A percentile compares a stretch with the other conserved stretches of the same genome.
These are phyloP conservation scores for Chlorociboria aeruginascens DNA, from an alignment of 495 filamentous ascomycete genomes.

Conservation along the genomic window DNA sequence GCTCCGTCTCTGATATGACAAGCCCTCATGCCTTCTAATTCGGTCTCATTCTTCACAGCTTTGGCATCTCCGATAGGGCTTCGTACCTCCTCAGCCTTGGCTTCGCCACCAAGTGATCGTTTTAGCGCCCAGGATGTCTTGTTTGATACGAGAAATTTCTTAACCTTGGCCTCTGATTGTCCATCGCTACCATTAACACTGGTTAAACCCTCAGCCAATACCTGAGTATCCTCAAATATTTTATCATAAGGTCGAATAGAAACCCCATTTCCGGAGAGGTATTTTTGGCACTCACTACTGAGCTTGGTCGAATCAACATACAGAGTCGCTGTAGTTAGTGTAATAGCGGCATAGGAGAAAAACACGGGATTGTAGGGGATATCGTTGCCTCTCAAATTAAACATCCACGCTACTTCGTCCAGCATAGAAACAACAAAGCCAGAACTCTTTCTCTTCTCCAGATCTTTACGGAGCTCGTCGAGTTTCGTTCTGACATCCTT, in stretches of 20 bases:
- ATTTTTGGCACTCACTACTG: conserved; percentile 49
- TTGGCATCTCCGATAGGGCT: conserved; percentile 91
- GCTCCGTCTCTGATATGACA: conserved; percentile 95
- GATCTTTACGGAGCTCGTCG: conserved; percentile 73
- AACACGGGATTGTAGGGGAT: conserved; percentile 99
- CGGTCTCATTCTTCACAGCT: conserved; percentile 90
- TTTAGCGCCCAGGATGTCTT: conserved; percentile 91
- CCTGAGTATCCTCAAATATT: conserved; percentile 67
- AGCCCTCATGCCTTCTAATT: conserved; percentile 83
- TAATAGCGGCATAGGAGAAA: conserved; percentile 91
- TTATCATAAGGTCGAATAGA: conserved; percentile 70
- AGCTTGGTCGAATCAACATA: conserved; percentile 80
- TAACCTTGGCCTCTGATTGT: conserved; percentile 22
- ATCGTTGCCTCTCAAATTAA: conserved; percentile 90
- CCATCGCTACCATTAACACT: conserved; percentile 16
- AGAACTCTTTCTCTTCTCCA: conserved; percentile 80
- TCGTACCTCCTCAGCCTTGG: conserved; percentile 72
- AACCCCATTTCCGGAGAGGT: conserved; percentile 59
- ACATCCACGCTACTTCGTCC: conserved; percentile 96
- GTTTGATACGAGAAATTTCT: conserved; percentile 80
- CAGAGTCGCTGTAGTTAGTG: conserved; percentile 65
- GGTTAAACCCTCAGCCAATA: conserved; percentile 37
- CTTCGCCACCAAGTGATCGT: conserved; percentile 76
- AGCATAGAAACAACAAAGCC: conserved; percentile 92
- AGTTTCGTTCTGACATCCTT: conserved; percentile 79